Percentiles rank a stretch among this genome's conserved stretches.
phyloP scores from a whole-genome alignment of 2,329 filamentous ascomycete species.

The Penicillium polonicum region DNA sequence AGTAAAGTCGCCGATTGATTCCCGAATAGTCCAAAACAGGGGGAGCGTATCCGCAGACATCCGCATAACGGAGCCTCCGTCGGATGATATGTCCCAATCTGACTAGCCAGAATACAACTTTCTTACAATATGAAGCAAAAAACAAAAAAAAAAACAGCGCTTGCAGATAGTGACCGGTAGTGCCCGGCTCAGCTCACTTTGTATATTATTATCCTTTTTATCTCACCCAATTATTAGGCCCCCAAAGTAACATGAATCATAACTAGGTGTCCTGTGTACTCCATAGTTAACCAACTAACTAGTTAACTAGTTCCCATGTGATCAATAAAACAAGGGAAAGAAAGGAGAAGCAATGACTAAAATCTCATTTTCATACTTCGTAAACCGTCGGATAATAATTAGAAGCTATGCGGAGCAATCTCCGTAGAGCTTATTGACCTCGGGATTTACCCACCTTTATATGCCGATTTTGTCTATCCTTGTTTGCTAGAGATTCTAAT shows the following conservation, averaged over 20 bases:
- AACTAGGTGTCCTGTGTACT: neutral
- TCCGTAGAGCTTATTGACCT: neutral
- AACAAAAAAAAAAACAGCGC: neutral
- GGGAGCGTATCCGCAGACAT: slow-evolving; percentile 3
- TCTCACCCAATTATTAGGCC: neutral
- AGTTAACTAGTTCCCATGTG: neutral
- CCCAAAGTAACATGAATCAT: neutral
- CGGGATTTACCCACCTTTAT: neutral
- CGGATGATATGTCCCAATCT: neutral
- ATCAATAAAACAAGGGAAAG: neutral
- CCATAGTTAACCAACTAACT: no score
- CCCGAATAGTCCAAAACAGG: neutral
- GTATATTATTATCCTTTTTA: neutral
- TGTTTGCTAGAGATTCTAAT: neutral
- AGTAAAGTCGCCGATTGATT: neutral
- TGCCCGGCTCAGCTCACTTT: neutral
- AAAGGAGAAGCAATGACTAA: no score
- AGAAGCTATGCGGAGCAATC: neutral
- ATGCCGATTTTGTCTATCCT: neutral
- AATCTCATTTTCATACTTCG: neutral
- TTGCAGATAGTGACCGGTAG: neutral
- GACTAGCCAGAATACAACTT: slow-evolving; percentile 5
- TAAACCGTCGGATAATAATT: neutral
- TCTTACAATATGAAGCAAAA: slow-evolving; percentile 1
- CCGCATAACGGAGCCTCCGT: slow-evolving; percentile 6